Base-by-base conservation (phyloP, 2,329 filamentous ascomycete species). In the Fusarium anguioides region DNA sequence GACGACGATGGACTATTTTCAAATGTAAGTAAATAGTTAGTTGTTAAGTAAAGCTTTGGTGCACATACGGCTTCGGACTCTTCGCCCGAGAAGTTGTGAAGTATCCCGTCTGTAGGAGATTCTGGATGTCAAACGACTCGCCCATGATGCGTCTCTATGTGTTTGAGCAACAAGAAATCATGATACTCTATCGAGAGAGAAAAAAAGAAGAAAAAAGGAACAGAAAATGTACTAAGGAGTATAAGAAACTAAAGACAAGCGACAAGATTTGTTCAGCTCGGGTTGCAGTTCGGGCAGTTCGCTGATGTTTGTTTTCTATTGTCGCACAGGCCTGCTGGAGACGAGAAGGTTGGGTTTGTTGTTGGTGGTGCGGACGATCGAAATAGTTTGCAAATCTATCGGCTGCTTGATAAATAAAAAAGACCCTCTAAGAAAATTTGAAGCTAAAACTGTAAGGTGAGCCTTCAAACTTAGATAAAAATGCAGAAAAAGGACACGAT, bases 71-170 rank as follows among this genome's bases (percentile, higher is more conserved):
- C 41, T 66, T 70, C 45, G 74, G 67, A 53, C 71, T 75, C 54
- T 72, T 76, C 35, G 80, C 78, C 64, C 83, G 80, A 10, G 82
- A 80, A 29, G 82, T 84, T 65, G 78, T 82, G 73, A 83, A 86
- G 57, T 82, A 83, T 52, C 84, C 84, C 68, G 81, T 83, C 66
- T 81, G 75, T 35, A 86, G 78, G 62, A 84, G 75, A 63, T 79
- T 78, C 40, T 84, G 76, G 36, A 85, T 80, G 66, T 83, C 79
- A 51, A 80, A 70, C 54, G 75, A 75, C 56, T 81, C 79, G 55
- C 76, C 79, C 82, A 84, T 84, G 45, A 67, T 81, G 75, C 56
- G 59, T 60, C 59, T 69, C 57, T 68, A 70, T 50, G 62, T 55
- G 55, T 54, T 29, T 42, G 55, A 53, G 48, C 40, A 46, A 52